Evolutionary conservation across 345 rosid species (phyloP), one percentile per base, ranked within the genome.

Genomic region (Carallia brachiata): DNA sequence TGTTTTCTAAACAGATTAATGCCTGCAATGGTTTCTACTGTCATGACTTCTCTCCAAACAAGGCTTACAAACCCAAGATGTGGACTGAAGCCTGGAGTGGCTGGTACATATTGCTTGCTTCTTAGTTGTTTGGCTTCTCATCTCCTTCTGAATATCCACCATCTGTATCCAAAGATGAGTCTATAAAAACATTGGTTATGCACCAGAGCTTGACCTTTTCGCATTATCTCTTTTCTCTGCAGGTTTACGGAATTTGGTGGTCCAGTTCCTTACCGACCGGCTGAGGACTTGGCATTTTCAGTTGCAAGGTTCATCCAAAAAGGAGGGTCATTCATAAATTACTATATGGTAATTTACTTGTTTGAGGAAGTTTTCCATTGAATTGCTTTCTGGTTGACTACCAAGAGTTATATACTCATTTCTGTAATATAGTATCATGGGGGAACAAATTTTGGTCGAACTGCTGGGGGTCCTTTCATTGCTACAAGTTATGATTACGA

Each of bases 51-150:
- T 87, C 97, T 37, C 98, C 99, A 3, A 95, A 92, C 90, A 95
- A 92, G 80, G 86, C 80, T 40, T 89, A 92, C 81, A 95, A 95
- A 73, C 99, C 99, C 27, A 92, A 92, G 87, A 88, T 95, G 91
- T 95, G 99, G 99, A 95, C 99, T 6, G 98, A 95, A 83, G 98
- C 97, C 65, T 95, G 99, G 99, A 92, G 92, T 62, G 98, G 94
- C 77, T 95, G 99, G 99, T 95, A 86, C 86, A 30, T 8, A 54
- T 61, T 54, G 31, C 53, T 16, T 65, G 39, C 59, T 62, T 62
- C n/a, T 31, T 62, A 0, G 34, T 32, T 32, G 23, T 23, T 23
- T 23, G 16, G 52, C 31, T 36, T 34, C 19, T 17, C 52, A 56
- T 37, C 17, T 23, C 17, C 47, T 62, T 72, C 50, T 32, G 34